Conservation (phyloP, 768 basidiomycete genomes). For the Xerocomellus amylosporus region DNA sequence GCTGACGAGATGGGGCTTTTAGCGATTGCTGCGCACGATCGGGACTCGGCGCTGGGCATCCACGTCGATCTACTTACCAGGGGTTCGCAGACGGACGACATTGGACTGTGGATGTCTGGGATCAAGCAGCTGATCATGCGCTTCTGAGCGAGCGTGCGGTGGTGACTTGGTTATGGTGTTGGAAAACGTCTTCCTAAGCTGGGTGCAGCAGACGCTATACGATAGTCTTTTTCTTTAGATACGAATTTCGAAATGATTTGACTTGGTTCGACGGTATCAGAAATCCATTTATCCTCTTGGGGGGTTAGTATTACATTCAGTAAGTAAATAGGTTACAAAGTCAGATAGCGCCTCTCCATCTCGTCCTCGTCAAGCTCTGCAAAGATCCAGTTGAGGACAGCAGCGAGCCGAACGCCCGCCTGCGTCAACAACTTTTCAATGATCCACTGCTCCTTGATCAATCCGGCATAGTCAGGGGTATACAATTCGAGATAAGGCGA, state of each 20-base stretch:
- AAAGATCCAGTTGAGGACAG: constrained; percentile 75
- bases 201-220: background rate
- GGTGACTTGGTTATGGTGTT: background rate
- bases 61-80: constrained; percentile 84
- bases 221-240: background rate
- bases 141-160: constrained; percentile 36
- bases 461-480: constrained; percentile 74
- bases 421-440: constrained; percentile 82
- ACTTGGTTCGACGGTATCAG: background rate
- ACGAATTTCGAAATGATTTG: background rate
- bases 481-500: constrained; percentile 65
- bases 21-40: constrained; percentile 85
- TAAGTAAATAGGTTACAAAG: constrained; percentile 1
- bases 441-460: constrained; percentile 62
- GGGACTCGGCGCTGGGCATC: constrained; percentile 71
- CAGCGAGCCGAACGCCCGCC: constrained; percentile 82
- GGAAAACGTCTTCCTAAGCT: background rate
- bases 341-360: background rate
- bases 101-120: constrained; percentile 84
- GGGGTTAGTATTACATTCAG: background rate
- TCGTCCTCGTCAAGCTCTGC: constrained; percentile 11
- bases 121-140: constrained; percentile 84
- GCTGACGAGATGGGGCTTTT: background rate
- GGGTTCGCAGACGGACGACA: constrained; percentile 78
- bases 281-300: background rate